Evolutionary conservation across 2,329 filamentous ascomycete species (phyloP).

Genomic region (Chrysosporium queenslandicum): DNA sequence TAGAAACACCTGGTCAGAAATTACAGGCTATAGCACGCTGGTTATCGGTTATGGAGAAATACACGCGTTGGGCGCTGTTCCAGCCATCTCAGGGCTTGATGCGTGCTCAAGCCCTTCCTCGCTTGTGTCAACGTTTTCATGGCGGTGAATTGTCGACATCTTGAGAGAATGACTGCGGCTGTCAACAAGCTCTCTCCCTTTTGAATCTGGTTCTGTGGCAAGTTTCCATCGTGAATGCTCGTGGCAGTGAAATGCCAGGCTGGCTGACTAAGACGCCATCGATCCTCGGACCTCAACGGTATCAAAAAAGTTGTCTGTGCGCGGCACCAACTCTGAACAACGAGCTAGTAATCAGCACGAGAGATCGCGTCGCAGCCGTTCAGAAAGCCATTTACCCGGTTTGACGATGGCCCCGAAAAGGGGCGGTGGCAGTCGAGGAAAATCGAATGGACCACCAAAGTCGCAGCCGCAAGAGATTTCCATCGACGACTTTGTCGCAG

Average conservation of each 20-base stretch:
- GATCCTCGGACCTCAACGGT: too few relatives aligned
- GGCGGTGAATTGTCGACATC: background rate
- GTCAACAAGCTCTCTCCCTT: too few relatives aligned
- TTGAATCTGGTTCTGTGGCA: too few relatives aligned
- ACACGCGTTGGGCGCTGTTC: constrained; percentile 1
- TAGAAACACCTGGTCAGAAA: background rate
- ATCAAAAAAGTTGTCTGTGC: background rate
- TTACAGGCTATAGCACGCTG: too few relatives aligned
- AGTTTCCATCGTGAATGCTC: too few relatives aligned
- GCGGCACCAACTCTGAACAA: too few relatives aligned
- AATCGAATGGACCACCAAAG: constrained; percentile 34
- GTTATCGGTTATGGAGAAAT: background rate
- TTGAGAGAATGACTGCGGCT: too few relatives aligned
- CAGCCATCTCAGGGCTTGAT: background rate
- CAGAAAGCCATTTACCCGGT: background rate
- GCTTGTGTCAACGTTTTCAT: background rate
- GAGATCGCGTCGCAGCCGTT: background rate
- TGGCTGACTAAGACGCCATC: background rate
- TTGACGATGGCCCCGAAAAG: constrained; percentile 34
- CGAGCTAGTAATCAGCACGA: background rate
- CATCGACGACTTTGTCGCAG: constrained; percentile 18
- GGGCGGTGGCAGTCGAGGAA: constrained; percentile 32
- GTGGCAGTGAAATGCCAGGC: background rate
- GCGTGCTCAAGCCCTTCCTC: background rate
- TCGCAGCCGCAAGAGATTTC: constrained; percentile 23